phyloP scores from a whole-genome alignment of 1,284 basidiomycete species.

The Mycosarcoma maydis region DNA sequence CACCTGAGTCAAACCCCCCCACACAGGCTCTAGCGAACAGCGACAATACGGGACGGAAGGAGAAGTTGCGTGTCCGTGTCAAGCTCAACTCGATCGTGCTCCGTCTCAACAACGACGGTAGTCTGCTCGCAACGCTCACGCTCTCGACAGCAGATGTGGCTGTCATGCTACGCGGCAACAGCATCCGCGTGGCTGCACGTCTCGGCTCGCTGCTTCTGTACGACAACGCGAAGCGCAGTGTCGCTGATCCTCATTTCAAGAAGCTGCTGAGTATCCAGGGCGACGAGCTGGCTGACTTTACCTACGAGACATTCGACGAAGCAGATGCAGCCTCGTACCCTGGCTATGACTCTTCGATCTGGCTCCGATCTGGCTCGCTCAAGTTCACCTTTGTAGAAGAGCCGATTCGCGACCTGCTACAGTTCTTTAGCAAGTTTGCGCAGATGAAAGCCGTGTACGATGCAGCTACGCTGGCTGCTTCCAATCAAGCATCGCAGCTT shows the following conservation, averaged over 20 bases:
- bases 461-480: constrained; percentile 90
- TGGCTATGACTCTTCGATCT: constrained; percentile 86
- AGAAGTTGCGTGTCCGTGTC: constrained; percentile 83
- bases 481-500: constrained; percentile 79
- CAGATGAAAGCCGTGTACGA: constrained; percentile 84
- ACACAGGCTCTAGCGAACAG: constrained; percentile 22
- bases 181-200: constrained; percentile 82
- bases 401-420: constrained; percentile 84
- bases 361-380: constrained; percentile 88
- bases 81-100: constrained; percentile 88
- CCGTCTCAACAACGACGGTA: constrained; percentile 80
- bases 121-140: constrained; percentile 83
- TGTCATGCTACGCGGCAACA: constrained; percentile 78
- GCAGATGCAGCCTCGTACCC: constrained; percentile 73
- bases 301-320: constrained; percentile 88
- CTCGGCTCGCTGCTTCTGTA: constrained; percentile 85
- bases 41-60: constrained; percentile 54
- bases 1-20: constrained; percentile 17
- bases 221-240: constrained; percentile 76
- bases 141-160: constrained; percentile 90
- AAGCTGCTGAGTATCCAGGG: constrained; percentile 94
- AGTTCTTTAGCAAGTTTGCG: constrained; percentile 87
- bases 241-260: constrained; percentile 75
- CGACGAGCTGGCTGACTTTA: constrained; percentile 92
- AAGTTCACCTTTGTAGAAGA: constrained; percentile 88